Evolutionary conservation across 106 monocot genomes (phyloP), one percentile per base, ranked within the genome.

Genomic region (Phalaenopsis aphrodite): DNA sequence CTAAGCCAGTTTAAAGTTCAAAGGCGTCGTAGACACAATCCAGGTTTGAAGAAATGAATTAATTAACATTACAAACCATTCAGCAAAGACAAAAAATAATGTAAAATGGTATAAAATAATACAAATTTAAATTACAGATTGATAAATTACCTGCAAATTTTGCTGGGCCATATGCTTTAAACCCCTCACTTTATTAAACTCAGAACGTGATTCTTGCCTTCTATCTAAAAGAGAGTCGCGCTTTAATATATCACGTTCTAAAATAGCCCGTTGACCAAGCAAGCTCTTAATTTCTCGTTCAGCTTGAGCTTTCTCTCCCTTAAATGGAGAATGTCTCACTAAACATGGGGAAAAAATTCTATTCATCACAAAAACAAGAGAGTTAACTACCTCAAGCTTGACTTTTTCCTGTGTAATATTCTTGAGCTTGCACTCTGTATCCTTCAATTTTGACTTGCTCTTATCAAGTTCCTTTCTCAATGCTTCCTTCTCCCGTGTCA

Each of bases 401-500:
- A 84, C 85, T 84, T 88, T 99, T 8, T 99, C 99, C 78, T 93
- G 93, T 6, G 95, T 84, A 56, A 87, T 58, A 80, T 93, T 99
- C 74, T 87, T 99, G 72, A 99, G 87, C 77, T 95, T 99, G 41
- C 85, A 86, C 58, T 99, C 95, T 17, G 93, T 85, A 68, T 99
- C 99, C 84, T 93, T 99, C 68, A 95, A 78, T 79, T 93, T 99
- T 47, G 58, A 16, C 82, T 91, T 93, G 75, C 85, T 82, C 85
- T 86, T 94, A 10, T 95, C 95, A 77, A 95, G 88, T 39, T 99
- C 94, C 84, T 95, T 99, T 78, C 93, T 83, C 14, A 95, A 43
- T 75, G 83, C 77, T 78, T 99, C 98, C 66, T 87, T 99, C 84
- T 99, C 98, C 72, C 66, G 90, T 42, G 75, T 56, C 66, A 95